Evolutionary conservation across 1,284 basidiomycete genomes (phyloP), one percentile per base, ranked within the genome.

Genomic region (Sanghuangporus weigelae): DNA sequence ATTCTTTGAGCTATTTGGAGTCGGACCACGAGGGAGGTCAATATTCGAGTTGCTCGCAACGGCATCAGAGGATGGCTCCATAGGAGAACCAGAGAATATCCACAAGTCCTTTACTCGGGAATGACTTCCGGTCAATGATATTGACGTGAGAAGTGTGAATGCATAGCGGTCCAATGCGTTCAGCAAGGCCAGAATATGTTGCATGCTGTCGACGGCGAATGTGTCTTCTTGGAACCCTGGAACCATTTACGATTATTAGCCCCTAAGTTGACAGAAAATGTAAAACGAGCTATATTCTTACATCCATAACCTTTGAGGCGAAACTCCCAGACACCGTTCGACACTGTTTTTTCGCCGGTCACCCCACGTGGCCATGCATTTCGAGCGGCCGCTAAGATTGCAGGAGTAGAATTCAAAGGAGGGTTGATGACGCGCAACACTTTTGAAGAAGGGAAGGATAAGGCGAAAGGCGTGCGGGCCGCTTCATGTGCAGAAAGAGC

Each of bases 281-380:
- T 57, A 65, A 39, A 61, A 35, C 38, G 16, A 38, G 16, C 38
- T 44, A 35, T 40, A 53, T 57, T 77, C 84, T 63, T 70, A 90
- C 89, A 90, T 77, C 81, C 85, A 72, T 91, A 92, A 16, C 89
- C 90, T 69, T 89, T 90, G 61, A 92, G 77, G 71, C 88, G 90
- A 75, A 92, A 92, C 72, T 92, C 89, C 70, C 83, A 92, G 16
- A 83, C 83, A 60, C 82, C 81, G 39, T 87, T 84, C 10, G 83
- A 85, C 1, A 90, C 78, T 71, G 87, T 91, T 78, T 86, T 89
- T 73, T 92, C 89, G 0, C 84, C 84, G 7, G 86, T 81, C 12
- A 91, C 87, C 21, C 89, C 90, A 68, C 88, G 80, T 19, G 90
- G 89, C 90, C 89, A 92, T 19, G 90, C 83, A 10, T 79, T 81